Base-by-base conservation (phyloP, 2,329 filamentous ascomycete genomes). In the Calonectria pseudoturangicola region DNA sequence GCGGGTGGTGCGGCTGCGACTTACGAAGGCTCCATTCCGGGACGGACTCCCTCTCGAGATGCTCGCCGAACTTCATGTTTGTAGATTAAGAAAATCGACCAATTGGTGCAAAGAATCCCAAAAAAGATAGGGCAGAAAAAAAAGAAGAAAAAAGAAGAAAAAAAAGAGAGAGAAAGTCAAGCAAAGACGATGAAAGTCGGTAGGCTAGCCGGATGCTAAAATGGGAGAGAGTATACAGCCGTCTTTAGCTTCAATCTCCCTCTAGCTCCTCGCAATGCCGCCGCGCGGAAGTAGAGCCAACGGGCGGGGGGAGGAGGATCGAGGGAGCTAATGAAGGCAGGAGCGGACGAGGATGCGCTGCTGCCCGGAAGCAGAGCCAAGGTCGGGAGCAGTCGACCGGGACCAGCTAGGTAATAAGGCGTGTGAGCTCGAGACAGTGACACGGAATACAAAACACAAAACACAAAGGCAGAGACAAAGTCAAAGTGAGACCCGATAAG, bases 1-100 rank as follows among this genome's bases (percentile, higher is more conserved):
- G 18, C 12, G 48, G 33, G 43, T 51, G 72, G 68, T 21, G 54
- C 54, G 13, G 16, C 21, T 51, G 15, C 30, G 27, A 86, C 88
- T 81, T 87, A 94, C 93, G 93, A 76, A 94, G 89, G 80, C 90
- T 93, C 94, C 94, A 97, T 90, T 93, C 92, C 75, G 94, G 94
- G 80, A 95, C 94, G 58, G 94, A 96, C 83, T 94, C 90, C 84
- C 91, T 89, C 82, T 93, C 91, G 74, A 97, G 89, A 73, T 91
- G 93, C 76, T 83, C 76, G 70, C 84, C 84, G 78, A 84, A 86
- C 78, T 86, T 86, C 84, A 86, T 86, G 66, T 64, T 82, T 62
- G 12, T 12, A 21, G 43, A 63, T 64, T 18, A 36, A 68, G 30
- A 30, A 36, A 13, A 33, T 15, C 8, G 36, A 39, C 51, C 66